Conservation (phyloP, 768 basidiomycete species). For the Piloderma croceum region DNA sequence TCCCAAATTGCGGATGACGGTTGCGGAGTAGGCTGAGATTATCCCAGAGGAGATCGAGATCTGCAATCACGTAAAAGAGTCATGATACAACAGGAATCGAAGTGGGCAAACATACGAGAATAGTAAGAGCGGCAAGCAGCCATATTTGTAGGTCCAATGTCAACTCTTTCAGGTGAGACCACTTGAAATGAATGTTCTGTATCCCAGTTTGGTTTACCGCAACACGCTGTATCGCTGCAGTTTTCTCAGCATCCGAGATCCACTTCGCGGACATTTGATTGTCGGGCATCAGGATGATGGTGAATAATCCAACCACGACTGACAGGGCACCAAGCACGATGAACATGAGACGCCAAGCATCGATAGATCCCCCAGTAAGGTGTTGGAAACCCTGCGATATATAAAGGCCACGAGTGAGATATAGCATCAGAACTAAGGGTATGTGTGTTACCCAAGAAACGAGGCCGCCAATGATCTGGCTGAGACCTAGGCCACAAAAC, state of each 20-base stretch:
- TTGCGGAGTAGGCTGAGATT: conserved; percentile 13
- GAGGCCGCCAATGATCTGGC: too few species aligned
- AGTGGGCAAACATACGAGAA: too few species aligned
- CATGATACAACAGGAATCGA: too few species aligned
- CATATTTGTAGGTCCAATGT: conserved; percentile 10
- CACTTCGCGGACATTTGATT: conserved; percentile 10
- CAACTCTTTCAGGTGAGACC: conserved; percentile 10
- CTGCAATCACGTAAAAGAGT: too few species aligned
- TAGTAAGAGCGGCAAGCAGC: too few species aligned
- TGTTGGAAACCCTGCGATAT: conserved; percentile 10
- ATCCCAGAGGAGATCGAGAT: too few species aligned
- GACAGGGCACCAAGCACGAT: conserved; percentile 12
- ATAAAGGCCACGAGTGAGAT: background rate
- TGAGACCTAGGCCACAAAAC: conserved; percentile 15
- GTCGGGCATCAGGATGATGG: too few species aligned
- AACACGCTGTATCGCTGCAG: conserved; percentile 16
- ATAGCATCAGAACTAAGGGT: conserved; percentile 3
- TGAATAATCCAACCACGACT: conserved; percentile 7
- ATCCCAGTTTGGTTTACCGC: conserved; percentile 21
- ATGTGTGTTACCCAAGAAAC: conserved; percentile 10
- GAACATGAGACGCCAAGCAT: conserved; percentile 15
- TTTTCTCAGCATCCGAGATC: conserved; percentile 14
- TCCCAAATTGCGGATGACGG: too few species aligned
- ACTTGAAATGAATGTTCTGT: conserved; percentile 20
- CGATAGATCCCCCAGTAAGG: conserved; percentile 10